Percentiles rank a stretch among this genome's conserved stretches.
Evolutionary conservation across 2,329 filamentous ascomycete genomes (phyloP).

Genomic region (Hymenoscyphus fraxineus): DNA sequence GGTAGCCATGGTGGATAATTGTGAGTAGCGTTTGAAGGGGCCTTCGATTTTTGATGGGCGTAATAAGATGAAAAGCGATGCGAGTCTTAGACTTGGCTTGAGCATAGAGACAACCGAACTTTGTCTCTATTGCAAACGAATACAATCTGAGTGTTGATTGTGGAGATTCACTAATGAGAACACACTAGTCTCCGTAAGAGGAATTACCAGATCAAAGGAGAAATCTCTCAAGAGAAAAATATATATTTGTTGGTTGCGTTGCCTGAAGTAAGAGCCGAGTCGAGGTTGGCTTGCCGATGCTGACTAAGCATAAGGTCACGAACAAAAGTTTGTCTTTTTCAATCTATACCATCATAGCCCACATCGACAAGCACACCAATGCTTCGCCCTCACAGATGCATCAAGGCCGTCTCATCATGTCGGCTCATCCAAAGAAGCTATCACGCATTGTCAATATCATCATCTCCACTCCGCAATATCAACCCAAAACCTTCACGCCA

Average conservation of each 20-base stretch:
- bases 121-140: not conserved
- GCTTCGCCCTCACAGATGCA: conserved; percentile 11
- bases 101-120: not conserved
- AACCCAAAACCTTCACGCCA: conserved; percentile 8
- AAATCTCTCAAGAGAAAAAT: too few relatives aligned
- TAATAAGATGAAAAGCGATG: not conserved
- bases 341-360: not conserved
- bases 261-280: too few relatives aligned
- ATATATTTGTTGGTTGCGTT: too few relatives aligned
- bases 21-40: not conserved
- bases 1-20: not conserved
- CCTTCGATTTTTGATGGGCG: not conserved
- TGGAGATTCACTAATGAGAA: too few relatives aligned
- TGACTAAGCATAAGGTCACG: too few relatives aligned
- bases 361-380: conserved; percentile 11
- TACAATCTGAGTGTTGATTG: too few relatives aligned
- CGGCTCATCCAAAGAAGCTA: not conserved
- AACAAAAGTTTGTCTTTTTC: not conserved
- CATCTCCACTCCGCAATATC: conserved; percentile 11
- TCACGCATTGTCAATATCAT: conserved; percentile 5
- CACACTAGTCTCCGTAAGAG: too few relatives aligned
- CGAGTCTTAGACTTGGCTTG: not conserved
- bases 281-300: too few relatives aligned
- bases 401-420: conserved; percentile 2
- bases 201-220: too few relatives aligned